phyloP scores from a whole-genome alignment of 2,329 filamentous ascomycete species.

The Neurospora sp. region DNA sequence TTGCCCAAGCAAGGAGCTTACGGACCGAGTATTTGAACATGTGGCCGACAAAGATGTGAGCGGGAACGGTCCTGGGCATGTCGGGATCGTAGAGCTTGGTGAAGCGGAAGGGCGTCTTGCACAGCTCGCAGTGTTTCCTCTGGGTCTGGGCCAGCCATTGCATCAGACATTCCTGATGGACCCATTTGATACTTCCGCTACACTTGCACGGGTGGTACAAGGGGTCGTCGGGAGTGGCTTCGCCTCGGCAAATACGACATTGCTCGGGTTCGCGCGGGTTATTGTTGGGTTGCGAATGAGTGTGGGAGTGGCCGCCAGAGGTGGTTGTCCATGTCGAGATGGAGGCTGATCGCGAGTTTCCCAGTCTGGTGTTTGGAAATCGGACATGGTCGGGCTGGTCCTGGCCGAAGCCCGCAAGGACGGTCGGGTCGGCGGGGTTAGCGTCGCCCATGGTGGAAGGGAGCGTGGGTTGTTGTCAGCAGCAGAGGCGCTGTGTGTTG shows the following conservation, averaged over 20 bases:
- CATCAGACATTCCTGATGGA: constrained; percentile 97
- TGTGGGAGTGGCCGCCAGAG: neutral
- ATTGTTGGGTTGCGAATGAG: neutral
- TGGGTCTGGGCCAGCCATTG: constrained; percentile 98
- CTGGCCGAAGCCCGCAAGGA: constrained; percentile 9
- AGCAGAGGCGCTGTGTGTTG: neutral
- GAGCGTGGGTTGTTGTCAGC: constrained; percentile 1
- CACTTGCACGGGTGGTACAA: constrained; percentile 98
- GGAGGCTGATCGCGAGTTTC: constrained; percentile 9
- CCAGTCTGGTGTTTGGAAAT: constrained; percentile 21
- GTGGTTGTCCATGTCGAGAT: neutral
- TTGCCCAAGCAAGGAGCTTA: constrained; percentile 67
- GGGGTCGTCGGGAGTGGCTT: constrained; percentile 71
- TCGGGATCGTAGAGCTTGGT: constrained; percentile 93
- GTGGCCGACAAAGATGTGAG: constrained; percentile 71
- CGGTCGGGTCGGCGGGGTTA: constrained; percentile 13
- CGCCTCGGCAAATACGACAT: constrained; percentile 94
- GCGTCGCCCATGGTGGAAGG: constrained; percentile 16
- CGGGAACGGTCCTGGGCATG: constrained; percentile 80
- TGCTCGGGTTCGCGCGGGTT: constrained; percentile 54
- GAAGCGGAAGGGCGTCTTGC: constrained; percentile 96
- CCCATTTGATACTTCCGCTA: constrained; percentile 96
- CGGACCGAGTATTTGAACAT: constrained; percentile 62
- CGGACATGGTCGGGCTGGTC: constrained; percentile 15
- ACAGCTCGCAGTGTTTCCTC: constrained; percentile 98